phyloP scores from a whole-genome alignment of 768 basidiomycete genomes.

The Auricularia cornea region DNA sequence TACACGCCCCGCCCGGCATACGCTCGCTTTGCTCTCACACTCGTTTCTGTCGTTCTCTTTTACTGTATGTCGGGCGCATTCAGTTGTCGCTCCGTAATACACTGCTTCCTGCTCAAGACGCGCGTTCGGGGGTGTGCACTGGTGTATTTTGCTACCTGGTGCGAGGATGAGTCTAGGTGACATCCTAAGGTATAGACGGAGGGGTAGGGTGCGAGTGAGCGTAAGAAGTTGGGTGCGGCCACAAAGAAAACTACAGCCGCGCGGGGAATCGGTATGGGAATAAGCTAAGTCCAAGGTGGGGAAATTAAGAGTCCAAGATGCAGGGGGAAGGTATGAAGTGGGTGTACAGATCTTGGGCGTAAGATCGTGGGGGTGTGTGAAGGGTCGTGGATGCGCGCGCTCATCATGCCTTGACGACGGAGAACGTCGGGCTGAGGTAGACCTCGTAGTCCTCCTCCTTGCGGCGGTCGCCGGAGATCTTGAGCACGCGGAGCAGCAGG shows the following conservation, averaged over 20 bases:
- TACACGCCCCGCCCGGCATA: too few species aligned
- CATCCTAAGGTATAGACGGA: not conserved
- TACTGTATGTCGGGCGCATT: too few species aligned
- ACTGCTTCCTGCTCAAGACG: too few species aligned
- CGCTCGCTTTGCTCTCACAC: too few species aligned
- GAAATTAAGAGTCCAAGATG: not conserved
- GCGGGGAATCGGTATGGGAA: not conserved
- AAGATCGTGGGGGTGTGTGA: not conserved
- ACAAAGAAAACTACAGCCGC: not conserved
- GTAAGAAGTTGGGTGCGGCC: not conserved
- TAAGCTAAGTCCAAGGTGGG: not conserved
- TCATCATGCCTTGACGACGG: not conserved
- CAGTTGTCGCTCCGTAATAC: too few species aligned
- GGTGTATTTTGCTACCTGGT: too few species aligned
- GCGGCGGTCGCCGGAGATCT: not conserved
- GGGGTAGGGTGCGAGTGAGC: not conserved
- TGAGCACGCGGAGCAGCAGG: slow-evolving; percentile 4
- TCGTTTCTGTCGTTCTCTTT: too few species aligned
- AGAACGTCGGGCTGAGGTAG: slow-evolving; percentile 10
- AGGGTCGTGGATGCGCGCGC: not conserved
- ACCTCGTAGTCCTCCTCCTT: slow-evolving; percentile 11
- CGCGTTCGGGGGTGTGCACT: too few species aligned
- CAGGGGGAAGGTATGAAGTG: not conserved
- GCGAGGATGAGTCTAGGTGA: too few species aligned
- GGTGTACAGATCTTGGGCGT: not conserved